Base-by-base conservation (phyloP, 2,329 filamentous ascomycete genomes). In the Neobulgaria alba region DNA sequence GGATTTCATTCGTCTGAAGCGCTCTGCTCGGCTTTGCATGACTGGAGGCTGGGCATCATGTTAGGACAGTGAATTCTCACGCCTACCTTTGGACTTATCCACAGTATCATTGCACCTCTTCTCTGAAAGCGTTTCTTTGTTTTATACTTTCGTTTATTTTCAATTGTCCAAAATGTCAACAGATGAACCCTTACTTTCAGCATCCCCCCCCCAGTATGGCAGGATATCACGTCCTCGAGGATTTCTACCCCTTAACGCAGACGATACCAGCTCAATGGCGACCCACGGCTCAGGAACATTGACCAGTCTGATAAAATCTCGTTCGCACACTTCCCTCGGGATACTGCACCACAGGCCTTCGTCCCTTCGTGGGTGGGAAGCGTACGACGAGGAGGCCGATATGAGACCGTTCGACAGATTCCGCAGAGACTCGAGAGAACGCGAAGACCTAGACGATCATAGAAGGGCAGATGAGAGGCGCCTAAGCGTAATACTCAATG, bases 401-500 rank as follows among this genome's bases (percentile, higher is more conserved):
- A 18, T 21, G 5, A 41, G 16, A 5, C 30, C 19, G 3, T 44
- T 45, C 16, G 35, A 44, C 4, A 29, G 40, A 16, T 14, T 41
- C n/a, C 40, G 37, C 9, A 47, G 46, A 38, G 39, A 46, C 26
- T 49, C 43, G 3, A 38, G 43, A n/a, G 45, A 50, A 20, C 36
- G 42, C 20, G 47, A 46, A 10, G 51, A 51, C 31, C 45, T 38
- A 2, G 52, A 56, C 12, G 54, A 58, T 10, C 50, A 51, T 29
- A 41, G 45, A 10, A 45, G 47, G 14, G 49, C 45, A 19, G 73
- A 79, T 39, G 77, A 80, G 60, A 72, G 72, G 21, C 74, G 77
- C 16, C 61, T 80, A 37, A 75, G 65, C 43, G 67, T 71, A 46
- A 66, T 82, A 44, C 71, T 82, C 39, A 70, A 73, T 26, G 23